Evolutionary conservation across 805 yeast genomes (phyloP), one percentile per base, ranked within the genome.

Genomic region (Sungouiozyma ichnusensis): DNA sequence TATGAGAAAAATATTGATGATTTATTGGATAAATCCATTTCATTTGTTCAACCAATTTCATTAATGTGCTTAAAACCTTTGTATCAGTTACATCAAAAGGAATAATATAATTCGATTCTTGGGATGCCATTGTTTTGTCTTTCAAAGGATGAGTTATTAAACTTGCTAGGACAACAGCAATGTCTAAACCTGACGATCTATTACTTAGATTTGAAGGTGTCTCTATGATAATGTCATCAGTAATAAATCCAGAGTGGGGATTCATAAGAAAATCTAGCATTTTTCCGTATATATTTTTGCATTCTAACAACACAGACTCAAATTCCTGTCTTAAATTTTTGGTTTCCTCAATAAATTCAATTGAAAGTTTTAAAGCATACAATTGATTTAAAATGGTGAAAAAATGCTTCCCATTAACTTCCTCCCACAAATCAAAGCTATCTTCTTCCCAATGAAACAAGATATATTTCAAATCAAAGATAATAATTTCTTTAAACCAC

Each of bases 401-500:
- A 47, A 86, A 79, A 60, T 88, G 97, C 39, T 67, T 53, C 0
- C 88, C 77, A 45, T 76, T 57, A 39, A 83, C 68, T 61, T 88
- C 97, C 64, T 88, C 97, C 97, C 97, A 88, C 35, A 88, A 67
- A 63, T 88, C 97, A 64, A 84, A 90, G n/a, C 85, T 80, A 4
- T 63, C 60, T 9, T 62, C 57, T 11, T 63, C 53, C 96, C 96
- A 90, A 52, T 73, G 69, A 3, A 61, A 54, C 15, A 72, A 48
- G 17, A 83, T 70, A 51, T 79, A 90, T 39, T 69, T 64, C 52
- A 88, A 71, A 63, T 88, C 97, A 1, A 79, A 54, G 74, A 74
- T 16, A 87, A 52, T 11, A 84, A 37, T 24, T 16, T 38, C 16
- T 18, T 47, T 39, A 20, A 66, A 46, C 32, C 70, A 59, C n/a